Conservation (phyloP, 495 filamentous ascomycete genomes). For the Evernia prunastri region DNA sequence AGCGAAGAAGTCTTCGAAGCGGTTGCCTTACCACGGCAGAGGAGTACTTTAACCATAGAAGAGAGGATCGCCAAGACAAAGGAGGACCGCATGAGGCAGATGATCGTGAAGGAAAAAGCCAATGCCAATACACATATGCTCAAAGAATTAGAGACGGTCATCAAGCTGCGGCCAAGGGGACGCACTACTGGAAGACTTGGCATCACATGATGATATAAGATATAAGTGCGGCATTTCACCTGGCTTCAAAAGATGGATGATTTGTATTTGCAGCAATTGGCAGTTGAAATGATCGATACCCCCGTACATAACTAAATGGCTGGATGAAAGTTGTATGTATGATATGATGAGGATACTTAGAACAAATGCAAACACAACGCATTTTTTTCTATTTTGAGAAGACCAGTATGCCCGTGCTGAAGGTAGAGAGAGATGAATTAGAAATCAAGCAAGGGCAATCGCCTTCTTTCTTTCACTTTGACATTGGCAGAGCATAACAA, state of each 20-base stretch:
- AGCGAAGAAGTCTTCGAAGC: conserved; percentile 88
- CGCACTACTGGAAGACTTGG: conserved; percentile 45
- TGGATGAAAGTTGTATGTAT: not conserved
- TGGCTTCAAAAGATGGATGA: not conserved
- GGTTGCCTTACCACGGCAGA: conserved; percentile 66
- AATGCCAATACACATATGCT: conserved; percentile 85
- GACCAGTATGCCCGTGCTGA: not conserved
- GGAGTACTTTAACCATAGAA: conserved; percentile 71
- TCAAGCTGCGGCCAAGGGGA: conserved; percentile 62
- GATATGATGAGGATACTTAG: not conserved
- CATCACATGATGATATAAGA: conserved; percentile 35
- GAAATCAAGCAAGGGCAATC: too few relatives aligned
- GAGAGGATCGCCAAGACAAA: conserved; percentile 84
- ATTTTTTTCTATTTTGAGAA: not conserved
- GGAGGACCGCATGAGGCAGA: conserved; percentile 71
- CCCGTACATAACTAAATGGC: not conserved
- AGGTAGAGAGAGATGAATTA: too few relatives aligned
- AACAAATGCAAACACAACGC: not conserved
- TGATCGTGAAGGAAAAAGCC: conserved; percentile 57
- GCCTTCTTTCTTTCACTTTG: too few relatives aligned
- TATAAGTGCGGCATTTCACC: not conserved
- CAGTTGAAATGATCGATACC: conserved; percentile 9
- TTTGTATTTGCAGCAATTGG: conserved; percentile 13
- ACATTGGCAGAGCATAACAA: too few relatives aligned
- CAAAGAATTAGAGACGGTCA: conserved; percentile 82